Evolutionary conservation across 2,329 filamentous ascomycete species (phyloP), one percentile per base, ranked within the genome.

Genomic region (Aspergillus alliaceus): DNA sequence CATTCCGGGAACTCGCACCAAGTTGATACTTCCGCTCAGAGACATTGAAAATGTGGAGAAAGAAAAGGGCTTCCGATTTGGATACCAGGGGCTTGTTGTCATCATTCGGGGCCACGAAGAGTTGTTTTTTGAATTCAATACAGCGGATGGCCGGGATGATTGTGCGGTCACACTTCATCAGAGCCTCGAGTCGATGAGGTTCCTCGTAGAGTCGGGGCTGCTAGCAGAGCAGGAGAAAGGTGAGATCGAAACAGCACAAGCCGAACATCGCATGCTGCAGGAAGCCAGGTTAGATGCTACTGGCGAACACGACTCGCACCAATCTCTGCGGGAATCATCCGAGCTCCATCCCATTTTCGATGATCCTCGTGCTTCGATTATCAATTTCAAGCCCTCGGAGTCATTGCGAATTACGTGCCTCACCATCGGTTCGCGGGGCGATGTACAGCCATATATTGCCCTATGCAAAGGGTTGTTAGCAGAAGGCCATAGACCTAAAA

Each of bases 391-490:
- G 74, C 93, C 95, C 0, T 77, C 86, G 2, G 82, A 90, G 64
- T 81, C 93, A 2, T 79, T 99, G 71, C 87, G 82, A 20, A 90
- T 99, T 58, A 96, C 93, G 1, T 99, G 95, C 71, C 79, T 99
- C 35, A 99, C 95, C 0, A 99, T 99, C 61, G 95, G 95, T 15
- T 97, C 93, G 12, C 85, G 95, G 58, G 95, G 95, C 24, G 95
- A 99, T 71, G 93, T 99, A 4, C 95, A 99, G 72, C 95, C 95
- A 1, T 99, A 98, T 72, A 98, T 99, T 71, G 92, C 95, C 0
- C 80, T 99, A 1, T 97, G 95, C 78, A 97, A 96, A 70, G 91
- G 90, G 0, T 79, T 99, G 1, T 75, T 96, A 40, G 90, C 88
- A 0, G 93, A 99, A 65, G 95, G 95, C 0, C 95, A 99, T 74